Conservation (phyloP, 306 rosid genomes). For the Gynostemma pentaphyllum region DNA sequence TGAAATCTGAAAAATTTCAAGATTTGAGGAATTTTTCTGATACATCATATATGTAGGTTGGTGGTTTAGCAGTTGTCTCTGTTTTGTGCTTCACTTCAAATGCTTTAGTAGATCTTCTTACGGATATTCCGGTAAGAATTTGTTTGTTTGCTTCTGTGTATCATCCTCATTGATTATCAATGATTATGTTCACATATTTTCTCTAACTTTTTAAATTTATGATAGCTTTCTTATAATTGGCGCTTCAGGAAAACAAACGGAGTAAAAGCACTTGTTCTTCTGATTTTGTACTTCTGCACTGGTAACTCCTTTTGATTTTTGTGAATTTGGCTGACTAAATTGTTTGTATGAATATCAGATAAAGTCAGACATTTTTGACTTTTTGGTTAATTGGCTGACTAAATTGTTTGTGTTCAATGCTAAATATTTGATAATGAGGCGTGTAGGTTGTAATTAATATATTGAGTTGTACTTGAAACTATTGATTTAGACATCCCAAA, state of each 20-base stretch:
- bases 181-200: background rate
- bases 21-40: background rate
- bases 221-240: constrained; percentile 53
- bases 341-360: background rate
- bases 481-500: background rate
- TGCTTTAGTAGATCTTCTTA: constrained; percentile 49
- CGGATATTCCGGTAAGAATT: constrained; percentile 48
- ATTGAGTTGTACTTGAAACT: background rate
- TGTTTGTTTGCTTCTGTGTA: constrained; percentile 3
- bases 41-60: constrained; percentile 32
- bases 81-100: constrained; percentile 46
- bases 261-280: constrained; percentile 22
- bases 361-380: background rate
- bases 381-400: background rate
- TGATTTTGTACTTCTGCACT: constrained; percentile 41
- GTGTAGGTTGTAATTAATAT: too few species aligned
- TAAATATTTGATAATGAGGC: background rate
- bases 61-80: constrained; percentile 45
- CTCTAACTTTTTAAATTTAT: constrained; percentile 16
- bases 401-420: too few species aligned
- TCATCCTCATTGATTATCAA: background rate
- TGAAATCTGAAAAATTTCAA: constrained; percentile 1
- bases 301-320: constrained; percentile 25
- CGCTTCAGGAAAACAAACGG: constrained; percentile 35
- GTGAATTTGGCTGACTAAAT: background rate